Base-by-base conservation (phyloP, 306 rosid species). In the Acacia crassicarpa region DNA sequence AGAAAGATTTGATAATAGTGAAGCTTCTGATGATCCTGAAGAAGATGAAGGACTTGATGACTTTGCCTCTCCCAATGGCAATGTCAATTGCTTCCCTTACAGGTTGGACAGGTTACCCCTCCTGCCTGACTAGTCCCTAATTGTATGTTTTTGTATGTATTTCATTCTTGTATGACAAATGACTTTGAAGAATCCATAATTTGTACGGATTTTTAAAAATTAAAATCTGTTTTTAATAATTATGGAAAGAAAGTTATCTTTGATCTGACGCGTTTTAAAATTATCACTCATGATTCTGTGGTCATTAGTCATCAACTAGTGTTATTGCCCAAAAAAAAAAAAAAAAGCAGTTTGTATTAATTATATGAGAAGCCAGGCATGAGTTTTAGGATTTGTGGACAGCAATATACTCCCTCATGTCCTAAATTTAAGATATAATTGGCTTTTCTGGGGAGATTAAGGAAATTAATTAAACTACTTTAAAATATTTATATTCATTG, bases 41-140 rank as follows among this genome's bases (percentile, higher is more conserved):
- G 58, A 51, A 41, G 46, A 63, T 84, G 72, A 22, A 53, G 92
- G 62, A 78, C 80, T 78, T 11, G 86, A 81, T 80, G 95, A 88
- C 62, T 76, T 85, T 59, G 72, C 89, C 22, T 76, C 84, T 43
- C 76, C 89, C 84, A 80, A 82, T 53, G 69, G 69, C 41, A 30
- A 7, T 30, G 69, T 63, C 69, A 63, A 63, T 14, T 93, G 91
- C 71, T 84, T 92, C 54, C 67, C 73, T 35, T 49, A 54, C 83
- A 43, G 27, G 38, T 81, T 84, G 32, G 89, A 91, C 71, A 92
- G 88, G 85, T 87, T 92, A 85, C 97, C 97, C 38, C 72, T 93
- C n/a, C 85, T 95, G 63, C 96, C 97, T 8, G 93, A 92, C 45
- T 93, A 89, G 84, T 66, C 13, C 67, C 23, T 5, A 58, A n/a